Percentiles rank a stretch among this genome's conserved stretches.
Evolutionary conservation across 768 basidiomycete species (phyloP).

Genomic region (Boletus edulis): DNA sequence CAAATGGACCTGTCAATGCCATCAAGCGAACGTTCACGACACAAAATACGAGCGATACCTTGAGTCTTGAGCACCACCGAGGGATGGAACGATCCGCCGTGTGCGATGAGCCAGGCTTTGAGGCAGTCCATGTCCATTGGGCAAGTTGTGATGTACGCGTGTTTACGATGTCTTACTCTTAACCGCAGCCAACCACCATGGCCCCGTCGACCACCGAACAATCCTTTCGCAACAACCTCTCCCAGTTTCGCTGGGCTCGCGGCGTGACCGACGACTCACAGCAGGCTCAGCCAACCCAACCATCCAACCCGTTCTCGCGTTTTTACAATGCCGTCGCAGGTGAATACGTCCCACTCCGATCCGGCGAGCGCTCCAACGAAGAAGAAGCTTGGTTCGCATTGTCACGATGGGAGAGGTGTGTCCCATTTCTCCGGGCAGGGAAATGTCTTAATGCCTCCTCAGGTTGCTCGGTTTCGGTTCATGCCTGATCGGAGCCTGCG

Average conservation of each 20-base stretch:
- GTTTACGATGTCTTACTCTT: neutral
- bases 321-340: conserved; percentile 86
- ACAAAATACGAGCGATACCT: conserved; percentile 38
- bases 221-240: conserved; percentile 69
- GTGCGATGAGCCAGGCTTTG: conserved; percentile 46
- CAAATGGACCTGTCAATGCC: conserved; percentile 36
- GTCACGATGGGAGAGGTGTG: conserved; percentile 88
- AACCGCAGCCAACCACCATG: conserved; percentile 1
- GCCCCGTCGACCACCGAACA: conserved; percentile 45
- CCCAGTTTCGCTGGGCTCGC: conserved; percentile 85
- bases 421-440: neutral
- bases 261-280: conserved; percentile 71
- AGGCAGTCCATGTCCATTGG: conserved; percentile 27
- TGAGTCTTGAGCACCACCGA: conserved; percentile 37
- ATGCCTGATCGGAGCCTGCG: conserved; percentile 85
- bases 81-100: conserved; percentile 54
- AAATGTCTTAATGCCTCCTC: neutral
- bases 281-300: conserved; percentile 34
- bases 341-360: conserved; percentile 85
- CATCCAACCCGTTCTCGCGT: conserved; percentile 71
- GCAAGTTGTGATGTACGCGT: neutral
- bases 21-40: conserved; percentile 5
- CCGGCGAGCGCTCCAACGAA: conserved; percentile 81
- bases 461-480: conserved; percentile 90
- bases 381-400: conserved; percentile 95